Base-by-base conservation (phyloP, 2,329 filamentous ascomycete species). In the Penicillium polonicum region DNA sequence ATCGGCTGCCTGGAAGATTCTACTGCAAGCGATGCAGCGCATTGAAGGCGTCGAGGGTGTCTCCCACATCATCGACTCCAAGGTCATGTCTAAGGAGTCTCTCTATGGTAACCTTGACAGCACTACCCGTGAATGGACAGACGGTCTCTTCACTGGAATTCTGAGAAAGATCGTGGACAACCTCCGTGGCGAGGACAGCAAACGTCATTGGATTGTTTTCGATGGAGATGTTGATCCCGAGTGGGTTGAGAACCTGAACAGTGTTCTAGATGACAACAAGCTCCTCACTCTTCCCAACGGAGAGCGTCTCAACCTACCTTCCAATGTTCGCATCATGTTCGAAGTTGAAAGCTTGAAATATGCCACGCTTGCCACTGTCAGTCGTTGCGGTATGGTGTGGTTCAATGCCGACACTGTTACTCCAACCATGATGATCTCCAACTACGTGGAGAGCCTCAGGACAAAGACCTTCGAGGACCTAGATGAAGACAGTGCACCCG, bases 341-440 rank as follows among this genome's bases (percentile, higher is more conserved):
- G 94, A 99, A 79, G 94, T 99, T 36, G 95, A 99, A 78, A 97
- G 88, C 3, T 82, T 99, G 59, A 96, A 95, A 72, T 99, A 99
- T 72, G 94, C 94, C 38, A 99, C 94, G 0, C 85, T 99, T 44
- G 94, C 94, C 55, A 99, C 94, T n/a, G 94, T 99, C 71, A 95
- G 90, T 87, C 92, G 94, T 78, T 99, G 94, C 74, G 94, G 94
- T 83, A 99, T 99, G 94, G 95, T 99, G 15, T 99, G 94, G 94
- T 99, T 97, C 79, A 99, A 92, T 72, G 93, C 97, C 69, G 95
- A 99, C 71, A 97, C 92, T 29, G 93, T 99, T 41, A 93, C 91
- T 33, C 85, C 93, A 1, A 85, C 84, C 64, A 96, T 99, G 89
- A 90, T 97, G 86, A 88, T 97, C 41, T 82, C 86, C 61, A 91